phyloP scores from a whole-genome alignment of 2,329 filamentous ascomycete species.

The Neofusicoccum ribis region DNA sequence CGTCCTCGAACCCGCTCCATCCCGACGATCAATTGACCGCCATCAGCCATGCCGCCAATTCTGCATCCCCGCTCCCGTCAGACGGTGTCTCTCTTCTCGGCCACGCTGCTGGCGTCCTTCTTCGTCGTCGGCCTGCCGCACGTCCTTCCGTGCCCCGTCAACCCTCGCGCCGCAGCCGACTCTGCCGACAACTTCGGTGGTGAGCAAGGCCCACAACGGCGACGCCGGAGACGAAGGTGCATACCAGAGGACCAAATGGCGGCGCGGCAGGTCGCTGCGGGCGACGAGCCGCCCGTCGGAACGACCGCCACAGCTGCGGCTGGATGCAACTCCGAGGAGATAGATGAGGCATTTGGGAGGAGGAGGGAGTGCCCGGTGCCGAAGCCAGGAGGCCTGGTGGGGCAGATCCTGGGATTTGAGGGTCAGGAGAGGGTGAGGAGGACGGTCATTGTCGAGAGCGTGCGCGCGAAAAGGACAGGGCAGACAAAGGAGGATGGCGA shows the following conservation, averaged over 20 bases:
- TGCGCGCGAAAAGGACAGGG: conserved; percentile 20
- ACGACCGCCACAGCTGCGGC: neutral
- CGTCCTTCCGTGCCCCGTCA: conserved; percentile 82
- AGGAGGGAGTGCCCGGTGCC: conserved; percentile 81
- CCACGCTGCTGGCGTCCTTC: conserved; percentile 86
- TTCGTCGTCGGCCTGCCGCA: conserved; percentile 90
- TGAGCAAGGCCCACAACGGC: conserved; percentile 22
- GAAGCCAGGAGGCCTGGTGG: conserved; percentile 78
- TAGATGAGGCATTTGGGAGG: conserved; percentile 21
- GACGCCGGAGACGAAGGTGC: conserved; percentile 41
- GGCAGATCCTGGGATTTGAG: conserved; percentile 72
- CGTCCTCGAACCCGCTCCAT: conserved; percentile 79
- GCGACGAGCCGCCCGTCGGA: conserved; percentile 25
- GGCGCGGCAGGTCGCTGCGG: conserved; percentile 25
- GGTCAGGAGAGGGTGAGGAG: conserved; percentile 26
- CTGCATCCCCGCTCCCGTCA: conserved; percentile 91
- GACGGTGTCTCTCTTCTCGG: conserved; percentile 91
- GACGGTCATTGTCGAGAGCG: conserved; percentile 22
- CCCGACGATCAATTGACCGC: neutral
- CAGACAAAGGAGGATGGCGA: conserved; percentile 2
- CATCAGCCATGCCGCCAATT: conserved; percentile 67
- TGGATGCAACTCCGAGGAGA: conserved; percentile 25
- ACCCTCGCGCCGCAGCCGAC: conserved; percentile 67
- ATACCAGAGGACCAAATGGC: conserved; percentile 19
- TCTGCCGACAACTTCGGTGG: conserved; percentile 36